These are phyloP conservation scores for Pinus taeda DNA, from an alignment of 75 land plant species.

Conservation along the genomic window DNA sequence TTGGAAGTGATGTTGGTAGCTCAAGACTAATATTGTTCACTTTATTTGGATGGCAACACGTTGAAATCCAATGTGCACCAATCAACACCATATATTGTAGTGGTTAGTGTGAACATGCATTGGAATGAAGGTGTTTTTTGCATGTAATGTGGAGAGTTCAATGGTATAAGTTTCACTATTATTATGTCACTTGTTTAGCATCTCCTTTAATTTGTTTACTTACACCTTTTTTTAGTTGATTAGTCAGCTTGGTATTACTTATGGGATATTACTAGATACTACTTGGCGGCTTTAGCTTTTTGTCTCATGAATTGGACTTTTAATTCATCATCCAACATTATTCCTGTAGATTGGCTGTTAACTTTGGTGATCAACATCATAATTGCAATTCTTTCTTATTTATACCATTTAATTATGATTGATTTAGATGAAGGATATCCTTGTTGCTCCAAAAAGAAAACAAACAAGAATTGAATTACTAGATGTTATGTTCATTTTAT, in stretches of 20 bases:
- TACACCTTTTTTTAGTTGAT: not conserved
- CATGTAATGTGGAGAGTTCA: not conserved
- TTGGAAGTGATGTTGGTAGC: conserved; percentile 11
- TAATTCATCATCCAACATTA: not conserved
- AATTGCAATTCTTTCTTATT: not conserved
- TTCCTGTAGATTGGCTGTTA: not conserved
- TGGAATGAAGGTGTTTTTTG: not conserved
- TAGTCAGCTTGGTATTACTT: not conserved
- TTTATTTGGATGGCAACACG: not conserved
- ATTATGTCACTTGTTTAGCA: not conserved
- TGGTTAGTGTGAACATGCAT: not conserved
- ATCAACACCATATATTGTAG: not conserved
- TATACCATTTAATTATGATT: not conserved
- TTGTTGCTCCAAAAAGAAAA: not conserved
- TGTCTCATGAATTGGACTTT: not conserved
- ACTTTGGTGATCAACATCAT: not conserved
- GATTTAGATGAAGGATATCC: not conserved
- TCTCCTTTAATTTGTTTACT: not conserved
- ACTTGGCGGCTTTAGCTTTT: not conserved
- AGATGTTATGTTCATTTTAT: not conserved
- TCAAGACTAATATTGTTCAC: not conserved
- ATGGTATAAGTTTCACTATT: not conserved
- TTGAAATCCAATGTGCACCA: not conserved
- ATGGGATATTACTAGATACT: not conserved
- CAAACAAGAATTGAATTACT: not conserved